Percentiles rank a stretch among this genome's conserved stretches.
Evolutionary conservation across 73 alveolate genomes (phyloP).

Genomic region (Blepharisma japonicum): DNA sequence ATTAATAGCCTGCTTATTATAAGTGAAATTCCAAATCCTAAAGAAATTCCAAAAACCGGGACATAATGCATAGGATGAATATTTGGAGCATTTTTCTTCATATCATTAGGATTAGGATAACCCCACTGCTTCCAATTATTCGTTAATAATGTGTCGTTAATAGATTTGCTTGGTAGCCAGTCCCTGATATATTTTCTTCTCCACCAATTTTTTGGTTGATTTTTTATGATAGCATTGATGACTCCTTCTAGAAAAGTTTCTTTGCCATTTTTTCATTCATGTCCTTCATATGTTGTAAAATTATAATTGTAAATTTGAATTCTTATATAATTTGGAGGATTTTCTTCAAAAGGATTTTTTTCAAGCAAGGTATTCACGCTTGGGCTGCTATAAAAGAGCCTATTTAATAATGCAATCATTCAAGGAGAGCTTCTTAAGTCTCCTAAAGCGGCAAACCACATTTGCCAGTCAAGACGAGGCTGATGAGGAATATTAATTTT

Average conservation of each 20-base stretch:
- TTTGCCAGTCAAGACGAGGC: constrained; percentile 86
- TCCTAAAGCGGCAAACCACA: constrained; percentile 78
- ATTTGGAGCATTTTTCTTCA: background rate
- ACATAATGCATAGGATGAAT: background rate
- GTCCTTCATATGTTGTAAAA: constrained; percentile 35
- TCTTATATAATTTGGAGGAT: constrained; percentile 58
- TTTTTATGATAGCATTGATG: background rate
- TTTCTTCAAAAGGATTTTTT: constrained; percentile 47
- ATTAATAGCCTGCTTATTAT: no score
- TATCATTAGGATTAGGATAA: background rate
- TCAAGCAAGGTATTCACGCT: constrained; percentile 30
- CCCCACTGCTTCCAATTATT: constrained; percentile 35
- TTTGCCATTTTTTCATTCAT: no score
- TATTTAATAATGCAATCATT: constrained; percentile 37
- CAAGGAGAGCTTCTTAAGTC: constrained; percentile 29
- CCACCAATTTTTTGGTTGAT: constrained; percentile 42
- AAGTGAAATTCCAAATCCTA: no score
- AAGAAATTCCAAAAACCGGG: background rate
- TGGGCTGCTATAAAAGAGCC: constrained; percentile 37
- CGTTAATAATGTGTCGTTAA: background rate
- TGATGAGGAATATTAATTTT: constrained; percentile 69
- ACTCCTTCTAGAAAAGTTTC: no score
- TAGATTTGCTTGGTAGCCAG: background rate
- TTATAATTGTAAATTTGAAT: constrained; percentile 45
- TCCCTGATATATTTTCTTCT: constrained; percentile 29